phyloP scores from a whole-genome alignment of 495 filamentous ascomycete genomes.

The Penicillium herquei region DNA sequence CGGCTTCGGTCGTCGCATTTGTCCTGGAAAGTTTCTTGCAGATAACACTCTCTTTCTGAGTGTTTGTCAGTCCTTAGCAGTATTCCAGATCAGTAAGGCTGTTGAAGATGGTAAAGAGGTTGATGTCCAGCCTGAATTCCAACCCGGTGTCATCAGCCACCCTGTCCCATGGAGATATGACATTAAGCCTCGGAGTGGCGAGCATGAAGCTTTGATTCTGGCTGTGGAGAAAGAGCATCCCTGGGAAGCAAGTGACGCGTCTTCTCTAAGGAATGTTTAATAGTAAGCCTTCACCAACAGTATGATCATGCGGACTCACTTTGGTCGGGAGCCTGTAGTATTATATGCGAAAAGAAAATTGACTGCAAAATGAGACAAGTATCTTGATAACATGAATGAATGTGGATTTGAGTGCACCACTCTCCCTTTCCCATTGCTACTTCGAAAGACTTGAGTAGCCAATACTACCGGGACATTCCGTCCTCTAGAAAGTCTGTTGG shows the following conservation, averaged over 20 bases:
- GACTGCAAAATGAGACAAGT: too few relatives aligned
- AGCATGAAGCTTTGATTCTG: slow-evolving; percentile 32
- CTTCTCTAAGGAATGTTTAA: neutral
- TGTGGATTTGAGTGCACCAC: too few relatives aligned
- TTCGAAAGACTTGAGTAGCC: too few relatives aligned
- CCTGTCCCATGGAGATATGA: slow-evolving; percentile 29
- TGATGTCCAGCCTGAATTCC: slow-evolving; percentile 25
- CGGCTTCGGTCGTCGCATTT: slow-evolving; percentile 59
- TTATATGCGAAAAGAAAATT: too few relatives aligned
- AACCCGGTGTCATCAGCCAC: slow-evolving; percentile 40
- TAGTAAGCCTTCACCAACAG: too few relatives aligned
- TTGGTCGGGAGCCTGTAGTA: too few relatives aligned
- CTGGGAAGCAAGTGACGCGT: slow-evolving; percentile 44
- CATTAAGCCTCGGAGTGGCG: slow-evolving; percentile 32
- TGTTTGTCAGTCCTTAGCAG: slow-evolving; percentile 53
- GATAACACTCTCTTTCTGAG: slow-evolving; percentile 54
- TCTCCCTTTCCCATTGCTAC: too few relatives aligned
- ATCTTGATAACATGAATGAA: too few relatives aligned
- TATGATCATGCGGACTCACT: too few relatives aligned
- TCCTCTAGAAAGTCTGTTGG: too few relatives aligned
- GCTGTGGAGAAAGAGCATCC: slow-evolving; percentile 40
- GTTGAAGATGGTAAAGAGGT: slow-evolving; percentile 15
- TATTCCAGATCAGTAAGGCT: slow-evolving; percentile 41
- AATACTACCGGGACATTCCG: too few relatives aligned
- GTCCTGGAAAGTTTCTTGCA: slow-evolving; percentile 57